phyloP scores from a whole-genome alignment of 129 eudicot species.

The Arctium lappa region DNA sequence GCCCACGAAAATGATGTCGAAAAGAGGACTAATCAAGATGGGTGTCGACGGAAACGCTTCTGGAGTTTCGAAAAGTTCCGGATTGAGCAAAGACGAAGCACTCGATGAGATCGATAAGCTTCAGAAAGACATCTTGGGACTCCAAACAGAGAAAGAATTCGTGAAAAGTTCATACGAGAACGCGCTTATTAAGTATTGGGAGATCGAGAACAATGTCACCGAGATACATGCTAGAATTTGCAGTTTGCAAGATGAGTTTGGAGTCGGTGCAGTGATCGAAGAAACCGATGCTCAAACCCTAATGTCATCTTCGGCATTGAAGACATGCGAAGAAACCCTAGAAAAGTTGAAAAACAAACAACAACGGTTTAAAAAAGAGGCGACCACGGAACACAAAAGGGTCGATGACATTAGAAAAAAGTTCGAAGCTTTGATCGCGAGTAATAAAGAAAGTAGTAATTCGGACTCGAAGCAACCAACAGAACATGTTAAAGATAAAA shows the following conservation, averaged over 20 bases:
- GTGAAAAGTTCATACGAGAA: conserved; percentile 62
- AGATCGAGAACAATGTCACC: conserved; percentile 52
- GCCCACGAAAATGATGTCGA: conserved; percentile 56
- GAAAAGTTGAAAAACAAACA: conserved; percentile 42
- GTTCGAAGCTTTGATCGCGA: conserved; percentile 29
- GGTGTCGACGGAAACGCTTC: conserved; percentile 21
- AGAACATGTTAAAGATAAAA: conserved; percentile 21
- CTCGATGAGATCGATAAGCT: conserved; percentile 51
- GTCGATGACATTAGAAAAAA: conserved; percentile 38
- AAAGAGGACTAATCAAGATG: conserved; percentile 50
- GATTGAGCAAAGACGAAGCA: conserved; percentile 61
- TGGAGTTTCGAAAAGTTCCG: conserved; percentile 29
- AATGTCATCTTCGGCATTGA: conserved; percentile 59
- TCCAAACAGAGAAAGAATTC: conserved; percentile 74
- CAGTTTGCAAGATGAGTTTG: conserved; percentile 68
- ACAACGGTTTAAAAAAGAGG: conserved; percentile 30
- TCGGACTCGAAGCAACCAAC: conserved; percentile 19
- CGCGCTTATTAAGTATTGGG: conserved; percentile 49
- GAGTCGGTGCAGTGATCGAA: conserved; percentile 40
- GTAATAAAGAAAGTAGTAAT: not conserved
- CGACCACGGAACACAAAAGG: conserved; percentile 41
- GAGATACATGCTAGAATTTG: conserved; percentile 53
- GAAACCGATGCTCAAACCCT: conserved; percentile 61
- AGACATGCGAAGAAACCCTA: conserved; percentile 55
- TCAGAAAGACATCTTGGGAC: conserved; percentile 65